Evolutionary conservation across 2,329 filamentous ascomycete genomes (phyloP).

Genomic region (Aureobasidium sp.): DNA sequence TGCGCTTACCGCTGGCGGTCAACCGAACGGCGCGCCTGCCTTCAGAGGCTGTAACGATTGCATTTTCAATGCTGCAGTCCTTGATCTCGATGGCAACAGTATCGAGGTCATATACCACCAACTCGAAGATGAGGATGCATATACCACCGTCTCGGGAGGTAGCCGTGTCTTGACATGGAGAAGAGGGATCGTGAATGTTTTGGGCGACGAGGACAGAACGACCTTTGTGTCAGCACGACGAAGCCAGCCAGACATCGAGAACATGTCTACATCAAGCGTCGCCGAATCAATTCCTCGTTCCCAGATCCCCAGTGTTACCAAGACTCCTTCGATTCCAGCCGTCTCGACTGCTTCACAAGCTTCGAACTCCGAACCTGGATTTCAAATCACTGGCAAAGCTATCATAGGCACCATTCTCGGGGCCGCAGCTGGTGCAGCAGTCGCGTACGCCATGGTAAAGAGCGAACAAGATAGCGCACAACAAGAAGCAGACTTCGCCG

Average conservation of each 20-base stretch:
- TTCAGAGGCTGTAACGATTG: slow-evolving; percentile 44
- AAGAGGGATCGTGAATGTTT: slow-evolving; percentile 19
- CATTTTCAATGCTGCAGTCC: slow-evolving; percentile 55
- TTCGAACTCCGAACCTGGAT: slow-evolving; percentile 15
- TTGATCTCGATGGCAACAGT: slow-evolving; percentile 75
- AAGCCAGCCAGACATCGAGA: not conserved
- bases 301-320: not conserved
- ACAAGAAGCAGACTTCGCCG: slow-evolving; percentile 34
- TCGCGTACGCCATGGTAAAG: slow-evolving; percentile 66
- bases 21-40: slow-evolving; percentile 48
- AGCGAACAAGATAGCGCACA: slow-evolving; percentile 43
- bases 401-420: slow-evolving; percentile 65
- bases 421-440: slow-evolving; percentile 65
- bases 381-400: slow-evolving; percentile 18
- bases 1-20: slow-evolving; percentile 56
- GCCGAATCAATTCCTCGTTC: not conserved
- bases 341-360: slow-evolving; percentile 13
- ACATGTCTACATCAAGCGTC: not conserved
- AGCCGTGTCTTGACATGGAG: slow-evolving; percentile 40
- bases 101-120: slow-evolving; percentile 65
- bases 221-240: not conserved
- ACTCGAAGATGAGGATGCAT: slow-evolving; percentile 28
- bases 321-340: not conserved
- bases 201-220: slow-evolving; percentile 23
- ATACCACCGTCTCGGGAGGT: slow-evolving; percentile 18